These are phyloP conservation scores for Filobasidium wieringae DNA, from an alignment of 768 basidiomycete genomes.

Conservation along the genomic window DNA sequence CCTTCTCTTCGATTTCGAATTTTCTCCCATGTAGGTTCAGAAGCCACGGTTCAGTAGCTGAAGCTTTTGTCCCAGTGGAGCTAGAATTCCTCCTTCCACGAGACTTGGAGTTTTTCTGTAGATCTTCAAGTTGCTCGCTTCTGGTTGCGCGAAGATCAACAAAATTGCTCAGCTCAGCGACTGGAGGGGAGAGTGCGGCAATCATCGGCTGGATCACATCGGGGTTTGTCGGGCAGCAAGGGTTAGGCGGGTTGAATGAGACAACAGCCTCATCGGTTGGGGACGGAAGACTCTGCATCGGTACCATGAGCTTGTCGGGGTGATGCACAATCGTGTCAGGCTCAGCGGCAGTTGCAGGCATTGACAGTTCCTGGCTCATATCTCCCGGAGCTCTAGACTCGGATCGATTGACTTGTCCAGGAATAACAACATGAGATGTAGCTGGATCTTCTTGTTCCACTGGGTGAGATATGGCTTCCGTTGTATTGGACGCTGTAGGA, in stretches of 20 bases:
- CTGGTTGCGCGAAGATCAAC: constrained; percentile 27
- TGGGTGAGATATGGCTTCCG: no score
- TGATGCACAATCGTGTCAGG: background rate
- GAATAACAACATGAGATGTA: background rate
- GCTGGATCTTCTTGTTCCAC: no score
- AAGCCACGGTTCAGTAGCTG: constrained; percentile 38
- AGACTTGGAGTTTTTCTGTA: constrained; percentile 59
- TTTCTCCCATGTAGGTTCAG: constrained; percentile 54
- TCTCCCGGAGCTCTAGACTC: background rate
- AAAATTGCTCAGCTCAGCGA: constrained; percentile 36
- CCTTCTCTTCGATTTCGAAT: constrained; percentile 67
- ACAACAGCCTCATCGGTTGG: background rate
- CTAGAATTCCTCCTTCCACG: constrained; percentile 6
- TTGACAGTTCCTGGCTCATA: background rate
- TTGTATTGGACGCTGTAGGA: background rate
- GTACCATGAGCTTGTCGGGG: background rate
- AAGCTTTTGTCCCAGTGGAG: background rate
- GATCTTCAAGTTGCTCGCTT: constrained; percentile 51
- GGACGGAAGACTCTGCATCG: background rate
- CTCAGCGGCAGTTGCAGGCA: background rate
- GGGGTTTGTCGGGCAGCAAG: constrained; percentile 73
- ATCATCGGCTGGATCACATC: constrained; percentile 55
- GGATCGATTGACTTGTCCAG: background rate
- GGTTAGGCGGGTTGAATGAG: constrained; percentile 51
- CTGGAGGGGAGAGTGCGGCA: constrained; percentile 46